These are phyloP conservation scores for Scleroderma bovista DNA, from an alignment of 768 basidiomycete genomes.

Conservation along the genomic window DNA sequence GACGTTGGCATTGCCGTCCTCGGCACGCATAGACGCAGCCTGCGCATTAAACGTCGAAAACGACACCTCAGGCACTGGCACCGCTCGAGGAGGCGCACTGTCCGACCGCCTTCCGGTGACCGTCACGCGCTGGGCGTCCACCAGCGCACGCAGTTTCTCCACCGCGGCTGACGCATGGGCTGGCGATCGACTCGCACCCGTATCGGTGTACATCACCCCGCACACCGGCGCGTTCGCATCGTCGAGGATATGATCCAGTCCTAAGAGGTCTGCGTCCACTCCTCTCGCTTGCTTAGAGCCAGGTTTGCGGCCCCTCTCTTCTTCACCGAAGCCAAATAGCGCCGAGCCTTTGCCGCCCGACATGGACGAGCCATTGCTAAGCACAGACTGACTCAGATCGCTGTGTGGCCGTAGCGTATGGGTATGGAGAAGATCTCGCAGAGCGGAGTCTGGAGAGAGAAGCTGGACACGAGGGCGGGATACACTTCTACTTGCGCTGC, in stretches of 20 bases:
- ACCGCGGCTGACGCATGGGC: conserved; percentile 13
- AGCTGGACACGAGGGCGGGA: conserved; percentile 32
- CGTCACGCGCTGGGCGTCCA: neutral
- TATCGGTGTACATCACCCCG: conserved; percentile 4
- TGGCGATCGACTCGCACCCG: neutral
- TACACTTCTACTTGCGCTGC: conserved; percentile 36
- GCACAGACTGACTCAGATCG: conserved; percentile 17
- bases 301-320: neutral
- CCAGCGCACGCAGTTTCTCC: conserved; percentile 17
- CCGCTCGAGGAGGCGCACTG: conserved; percentile 26
- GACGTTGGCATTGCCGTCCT: too few relatives aligned
- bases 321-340: neutral
- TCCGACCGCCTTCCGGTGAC: conserved; percentile 18
- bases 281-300: neutral
- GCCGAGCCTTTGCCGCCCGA: neutral
- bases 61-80: conserved; percentile 3
- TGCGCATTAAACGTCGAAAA: neutral
- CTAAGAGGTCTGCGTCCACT: neutral
- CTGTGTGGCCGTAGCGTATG: too few relatives aligned
- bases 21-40: neutral
- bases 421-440: neutral
- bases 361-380: conserved; percentile 15
- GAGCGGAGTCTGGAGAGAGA: conserved; percentile 20
- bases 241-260: conserved; percentile 8
- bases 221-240: conserved; percentile 17